Percentiles rank a stretch among this genome's conserved stretches.
Evolutionary conservation across 441 rosid genomes (phyloP).

Genomic region (Gossypium lobatum): DNA sequence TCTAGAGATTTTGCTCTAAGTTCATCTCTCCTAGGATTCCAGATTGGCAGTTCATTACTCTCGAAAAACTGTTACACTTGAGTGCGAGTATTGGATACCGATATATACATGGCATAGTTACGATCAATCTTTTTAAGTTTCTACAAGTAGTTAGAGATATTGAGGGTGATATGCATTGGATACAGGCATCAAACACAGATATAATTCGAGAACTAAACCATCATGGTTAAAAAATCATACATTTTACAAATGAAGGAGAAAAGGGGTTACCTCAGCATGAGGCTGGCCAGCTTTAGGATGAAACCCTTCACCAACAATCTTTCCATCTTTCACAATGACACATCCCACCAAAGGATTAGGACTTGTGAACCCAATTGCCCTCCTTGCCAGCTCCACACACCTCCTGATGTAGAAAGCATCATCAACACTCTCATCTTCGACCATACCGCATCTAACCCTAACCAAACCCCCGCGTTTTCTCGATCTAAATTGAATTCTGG

Average conservation of each 20-base stretch:
- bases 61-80: background rate
- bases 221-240: background rate
- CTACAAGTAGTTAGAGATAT: background rate
- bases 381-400: slow-evolving; percentile 73
- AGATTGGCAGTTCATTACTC: background rate
- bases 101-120: background rate
- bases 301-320: slow-evolving; percentile 87
- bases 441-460: slow-evolving; percentile 24
- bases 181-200: background rate
- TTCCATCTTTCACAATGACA: slow-evolving; percentile 75
- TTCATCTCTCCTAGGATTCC: background rate
- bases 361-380: slow-evolving; percentile 71
- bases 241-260: background rate
- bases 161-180: background rate
- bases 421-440: slow-evolving; percentile 21
- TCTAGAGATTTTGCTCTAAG: background rate
- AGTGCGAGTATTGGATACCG: background rate
- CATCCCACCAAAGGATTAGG: slow-evolving; percentile 97
- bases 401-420: slow-evolving; percentile 72
- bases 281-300: slow-evolving; percentile 98
- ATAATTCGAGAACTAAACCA: background rate
- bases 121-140: background rate
- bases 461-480: slow-evolving; percentile 19
- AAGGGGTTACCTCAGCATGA: slow-evolving; percentile 76
- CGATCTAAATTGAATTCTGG: slow-evolving; percentile 18